These are phyloP conservation scores for Staphylotrichum tortipilum DNA, from an alignment of 495 filamentous ascomycete species.

Conservation along the genomic window DNA sequence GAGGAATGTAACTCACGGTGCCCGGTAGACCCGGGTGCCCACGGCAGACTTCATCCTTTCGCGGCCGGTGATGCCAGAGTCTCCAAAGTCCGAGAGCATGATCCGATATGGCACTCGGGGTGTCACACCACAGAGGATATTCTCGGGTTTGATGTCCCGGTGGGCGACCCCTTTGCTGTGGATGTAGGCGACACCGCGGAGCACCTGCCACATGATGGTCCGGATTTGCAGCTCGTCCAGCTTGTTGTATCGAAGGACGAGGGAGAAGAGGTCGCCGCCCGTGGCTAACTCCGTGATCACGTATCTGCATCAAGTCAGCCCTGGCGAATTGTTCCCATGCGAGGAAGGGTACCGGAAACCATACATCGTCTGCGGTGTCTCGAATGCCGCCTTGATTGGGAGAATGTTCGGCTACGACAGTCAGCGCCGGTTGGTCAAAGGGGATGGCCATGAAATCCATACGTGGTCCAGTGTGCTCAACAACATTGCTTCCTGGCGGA, in stretches of 20 bases:
- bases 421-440: background rate
- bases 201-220: slow-evolving; percentile 72
- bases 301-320: no score
- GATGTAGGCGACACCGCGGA: slow-evolving; percentile 70
- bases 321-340: no score
- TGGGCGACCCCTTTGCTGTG: slow-evolving; percentile 76
- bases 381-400: slow-evolving; percentile 45
- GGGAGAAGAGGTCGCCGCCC: slow-evolving; percentile 54
- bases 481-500: slow-evolving; percentile 46
- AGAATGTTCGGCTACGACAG: slow-evolving; percentile 53
- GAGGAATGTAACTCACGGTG: slow-evolving; percentile 51
- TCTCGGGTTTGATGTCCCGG: slow-evolving; percentile 92
- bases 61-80: slow-evolving; percentile 37
- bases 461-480: slow-evolving; percentile 53
- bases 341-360: no score
- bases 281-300: slow-evolving; percentile 58
- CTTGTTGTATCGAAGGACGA: slow-evolving; percentile 37
- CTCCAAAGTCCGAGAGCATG: slow-evolving; percentile 68
- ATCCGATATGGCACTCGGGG: slow-evolving; percentile 44
- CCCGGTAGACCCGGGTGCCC: slow-evolving; percentile 58
- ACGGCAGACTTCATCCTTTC: slow-evolving; percentile 52
- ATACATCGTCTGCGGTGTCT: slow-evolving; percentile 43
- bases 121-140: slow-evolving; percentile 69
- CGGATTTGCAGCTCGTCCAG: slow-evolving; percentile 65
- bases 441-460: slow-evolving; percentile 10